A percentile compares a stretch with the other conserved stretches of the same genome.
Evolutionary conservation across 352 stramenopile species (phyloP).

Genomic region (Globisporangium polare): DNA sequence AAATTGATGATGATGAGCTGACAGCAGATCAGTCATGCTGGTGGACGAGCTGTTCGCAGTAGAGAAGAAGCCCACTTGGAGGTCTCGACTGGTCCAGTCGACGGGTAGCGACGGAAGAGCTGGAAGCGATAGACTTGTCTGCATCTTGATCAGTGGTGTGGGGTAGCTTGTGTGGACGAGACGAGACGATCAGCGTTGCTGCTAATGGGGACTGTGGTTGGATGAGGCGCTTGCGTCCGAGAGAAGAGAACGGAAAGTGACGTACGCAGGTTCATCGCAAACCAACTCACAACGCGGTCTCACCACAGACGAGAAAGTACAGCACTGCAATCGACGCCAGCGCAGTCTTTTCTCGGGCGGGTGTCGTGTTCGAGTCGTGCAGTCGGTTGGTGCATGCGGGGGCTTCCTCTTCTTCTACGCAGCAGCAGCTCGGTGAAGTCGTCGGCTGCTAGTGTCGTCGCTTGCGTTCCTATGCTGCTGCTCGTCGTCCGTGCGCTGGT

Average conservation of each 20-base stretch:
- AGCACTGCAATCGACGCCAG: background rate
- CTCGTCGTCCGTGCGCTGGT: background rate
- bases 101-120: background rate
- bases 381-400: background rate
- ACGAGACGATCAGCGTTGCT: background rate
- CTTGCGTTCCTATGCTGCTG: background rate
- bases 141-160: background rate
- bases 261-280: background rate
- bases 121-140: background rate
- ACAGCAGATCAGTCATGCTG: slow-evolving; percentile 17
- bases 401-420: background rate
- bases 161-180: background rate
- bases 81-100: background rate
- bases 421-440: background rate
- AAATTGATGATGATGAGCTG: background rate
- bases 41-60: background rate
- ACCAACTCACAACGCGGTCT: background rate
- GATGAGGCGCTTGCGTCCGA: slow-evolving; percentile 13
- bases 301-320: slow-evolving; percentile 13
- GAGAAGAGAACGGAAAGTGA: slow-evolving; percentile 12
- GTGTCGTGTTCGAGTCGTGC: background rate
- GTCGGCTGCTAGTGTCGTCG: background rate
- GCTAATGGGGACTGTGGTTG: background rate
- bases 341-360: background rate
- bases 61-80: background rate